A percentile compares a stretch with the other conserved stretches of the same genome.
Evolutionary conservation across 192 early-diverging fungal genomes (phyloP).

Genomic region (Phlyctochytrium planicorne): DNA sequence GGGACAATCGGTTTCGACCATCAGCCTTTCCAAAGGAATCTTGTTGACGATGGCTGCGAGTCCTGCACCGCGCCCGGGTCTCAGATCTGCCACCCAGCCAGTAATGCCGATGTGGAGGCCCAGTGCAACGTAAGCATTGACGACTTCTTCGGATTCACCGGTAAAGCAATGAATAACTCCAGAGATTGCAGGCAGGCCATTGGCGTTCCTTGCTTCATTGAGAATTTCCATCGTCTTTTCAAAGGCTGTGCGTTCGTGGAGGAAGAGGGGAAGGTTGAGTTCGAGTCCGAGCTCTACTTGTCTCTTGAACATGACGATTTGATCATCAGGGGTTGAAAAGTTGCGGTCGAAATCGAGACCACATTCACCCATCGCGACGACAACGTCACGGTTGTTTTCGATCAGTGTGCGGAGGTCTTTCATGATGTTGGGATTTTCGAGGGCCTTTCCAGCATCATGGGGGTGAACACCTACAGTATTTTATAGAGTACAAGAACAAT

Average conservation of each 20-base stretch:
- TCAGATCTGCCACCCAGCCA: slow-evolving; percentile 70
- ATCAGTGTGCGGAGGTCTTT: slow-evolving; percentile 22
- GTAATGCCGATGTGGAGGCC: slow-evolving; percentile 93
- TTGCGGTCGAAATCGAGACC: slow-evolving; percentile 93
- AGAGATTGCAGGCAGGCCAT: background rate
- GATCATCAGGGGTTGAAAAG: slow-evolving; percentile 27
- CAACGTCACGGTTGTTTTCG: slow-evolving; percentile 20
- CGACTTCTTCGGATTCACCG: slow-evolving; percentile 65
- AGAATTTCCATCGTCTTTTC: slow-evolving; percentile 73
- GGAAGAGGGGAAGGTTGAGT: slow-evolving; percentile 83
- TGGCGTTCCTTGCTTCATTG: slow-evolving; percentile 31
- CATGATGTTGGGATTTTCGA: slow-evolving; percentile 6
- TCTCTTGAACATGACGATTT: slow-evolving; percentile 54
- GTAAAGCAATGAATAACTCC: slow-evolving; percentile 95
- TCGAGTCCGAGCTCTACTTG: slow-evolving; percentile 79
- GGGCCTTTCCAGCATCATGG: slow-evolving; percentile 24
- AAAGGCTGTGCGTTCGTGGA: slow-evolving; percentile 85
- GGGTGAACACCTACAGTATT: slow-evolving; percentile 44
- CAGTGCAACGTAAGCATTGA: slow-evolving; percentile 56
- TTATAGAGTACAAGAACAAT: slow-evolving; percentile 18
- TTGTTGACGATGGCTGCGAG: slow-evolving; percentile 54
- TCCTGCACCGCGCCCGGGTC: slow-evolving; percentile 30
- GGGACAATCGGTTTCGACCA: slow-evolving; percentile 82
- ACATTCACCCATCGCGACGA: slow-evolving; percentile 94
- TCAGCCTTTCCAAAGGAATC: slow-evolving; percentile 76